These are phyloP conservation scores for Mucor indicus DNA, from an alignment of 371 early-diverging fungal species.

Conservation along the genomic window DNA sequence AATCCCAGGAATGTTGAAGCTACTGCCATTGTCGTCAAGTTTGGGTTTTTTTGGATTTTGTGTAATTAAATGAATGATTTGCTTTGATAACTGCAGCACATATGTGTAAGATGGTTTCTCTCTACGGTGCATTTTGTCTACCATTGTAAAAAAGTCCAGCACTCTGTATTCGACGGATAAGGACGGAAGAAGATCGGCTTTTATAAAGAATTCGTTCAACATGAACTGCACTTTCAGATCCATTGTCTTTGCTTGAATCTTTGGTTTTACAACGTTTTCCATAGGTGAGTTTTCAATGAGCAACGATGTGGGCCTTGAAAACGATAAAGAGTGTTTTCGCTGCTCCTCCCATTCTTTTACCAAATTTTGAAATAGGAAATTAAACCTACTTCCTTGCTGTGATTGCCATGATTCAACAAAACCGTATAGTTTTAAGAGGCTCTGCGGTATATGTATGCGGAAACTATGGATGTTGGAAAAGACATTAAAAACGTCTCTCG, in stretches of 20 bases:
- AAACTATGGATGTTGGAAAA: conserved; percentile 57
- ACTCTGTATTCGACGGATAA: conserved; percentile 64
- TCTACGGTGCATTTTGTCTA: conserved; percentile 42
- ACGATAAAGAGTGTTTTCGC: conserved; percentile 15
- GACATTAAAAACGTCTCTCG: conserved; percentile 48
- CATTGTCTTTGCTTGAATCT: no score
- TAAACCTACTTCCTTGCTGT: conserved; percentile 70
- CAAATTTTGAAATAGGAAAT: conserved; percentile 69
- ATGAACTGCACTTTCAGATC: conserved; percentile 67
- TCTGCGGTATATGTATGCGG: conserved; percentile 63
- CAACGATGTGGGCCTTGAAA: background rate
- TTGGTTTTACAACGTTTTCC: no score
- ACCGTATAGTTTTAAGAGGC: conserved; percentile 68
- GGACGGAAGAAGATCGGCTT: conserved; percentile 67
- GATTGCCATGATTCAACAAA: conserved; percentile 81
- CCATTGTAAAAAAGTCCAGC: conserved; percentile 50
- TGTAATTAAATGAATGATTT: conserved; percentile 55
- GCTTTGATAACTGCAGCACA: conserved; percentile 53
- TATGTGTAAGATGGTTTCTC: conserved; percentile 38
- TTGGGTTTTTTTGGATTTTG: conserved; percentile 11
- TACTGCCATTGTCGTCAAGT: conserved; percentile 39
- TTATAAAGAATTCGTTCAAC: conserved; percentile 53
- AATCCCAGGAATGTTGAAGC: conserved; percentile 58
- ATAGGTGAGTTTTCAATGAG: background rate
- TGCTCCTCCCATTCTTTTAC: conserved; percentile 70